Percentiles rank a stretch among this genome's conserved stretches.
Conservation (phyloP, 352 stramenopile genomes). For the Phytopythium boreale region DNA sequence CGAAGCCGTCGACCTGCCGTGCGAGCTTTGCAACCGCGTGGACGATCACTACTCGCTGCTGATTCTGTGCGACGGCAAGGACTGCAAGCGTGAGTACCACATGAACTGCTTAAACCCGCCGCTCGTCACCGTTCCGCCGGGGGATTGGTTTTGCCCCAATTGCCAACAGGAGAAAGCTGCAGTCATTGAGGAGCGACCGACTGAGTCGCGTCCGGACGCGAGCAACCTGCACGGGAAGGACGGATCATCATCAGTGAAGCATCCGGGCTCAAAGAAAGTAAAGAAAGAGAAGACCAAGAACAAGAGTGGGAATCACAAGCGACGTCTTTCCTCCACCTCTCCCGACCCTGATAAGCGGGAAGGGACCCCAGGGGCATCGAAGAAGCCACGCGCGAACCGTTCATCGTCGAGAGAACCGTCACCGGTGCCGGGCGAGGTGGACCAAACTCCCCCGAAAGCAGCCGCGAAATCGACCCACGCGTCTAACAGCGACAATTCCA, state of each 20-base stretch:
- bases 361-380: slow-evolving; percentile 18
- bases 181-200: slow-evolving; percentile 23
- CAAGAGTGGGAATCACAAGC: slow-evolving; percentile 54
- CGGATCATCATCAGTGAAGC: slow-evolving; percentile 5
- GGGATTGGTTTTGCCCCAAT: slow-evolving; percentile 79
- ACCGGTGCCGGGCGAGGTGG: slow-evolving; percentile 21
- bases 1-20: slow-evolving; percentile 75
- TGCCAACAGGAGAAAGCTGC: slow-evolving; percentile 40
- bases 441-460: slow-evolving; percentile 33
- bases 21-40: slow-evolving; percentile 77
- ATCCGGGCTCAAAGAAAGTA: slow-evolving; percentile 23
- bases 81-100: slow-evolving; percentile 84
- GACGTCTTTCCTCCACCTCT: slow-evolving; percentile 42
- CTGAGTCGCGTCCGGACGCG: background rate
- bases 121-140: slow-evolving; percentile 52
- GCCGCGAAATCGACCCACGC: slow-evolving; percentile 1
- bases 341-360: slow-evolving; percentile 27
- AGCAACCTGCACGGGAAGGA: background rate
- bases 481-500: slow-evolving; percentile 5
- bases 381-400: slow-evolving; percentile 41
- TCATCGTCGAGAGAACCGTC: slow-evolving; percentile 47
- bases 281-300: slow-evolving; percentile 58
- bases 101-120: slow-evolving; percentile 81
- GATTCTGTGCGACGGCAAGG: slow-evolving; percentile 80
- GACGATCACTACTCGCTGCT: slow-evolving; percentile 79